Percentiles rank a stretch among this genome's conserved stretches.
phyloP scores from a whole-genome alignment of 2,329 filamentous ascomycete species.

The Fusarium veterinarium region DNA sequence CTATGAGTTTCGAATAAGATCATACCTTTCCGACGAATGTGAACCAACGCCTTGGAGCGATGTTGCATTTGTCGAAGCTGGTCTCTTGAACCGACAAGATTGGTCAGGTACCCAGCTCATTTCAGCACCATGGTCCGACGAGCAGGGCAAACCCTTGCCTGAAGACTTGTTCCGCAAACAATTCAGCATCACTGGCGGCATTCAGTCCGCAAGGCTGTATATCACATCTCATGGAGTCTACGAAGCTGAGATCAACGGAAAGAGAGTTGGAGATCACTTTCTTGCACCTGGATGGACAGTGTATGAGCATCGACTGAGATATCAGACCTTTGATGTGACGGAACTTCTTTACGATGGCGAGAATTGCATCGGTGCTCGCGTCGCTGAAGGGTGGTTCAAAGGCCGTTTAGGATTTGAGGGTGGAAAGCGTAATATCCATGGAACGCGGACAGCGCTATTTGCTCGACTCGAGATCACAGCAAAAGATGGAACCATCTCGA shows the following conservation, averaged over 20 bases:
- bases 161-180: slow-evolving; percentile 46
- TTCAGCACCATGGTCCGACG: background rate
- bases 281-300: slow-evolving; percentile 64
- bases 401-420: slow-evolving; percentile 48
- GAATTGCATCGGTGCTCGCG: slow-evolving; percentile 51
- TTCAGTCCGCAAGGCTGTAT: slow-evolving; percentile 56
- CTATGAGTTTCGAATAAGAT: background rate
- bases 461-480: slow-evolving; percentile 50
- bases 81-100: background rate
- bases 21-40: background rate
- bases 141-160: background rate
- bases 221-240: slow-evolving; percentile 60
- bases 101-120: background rate
- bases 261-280: slow-evolving; percentile 43
- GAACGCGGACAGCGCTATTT: slow-evolving; percentile 51
- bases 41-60: background rate
- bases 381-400: slow-evolving; percentile 62
- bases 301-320: slow-evolving; percentile 61
- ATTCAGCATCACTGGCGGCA: slow-evolving; percentile 41
- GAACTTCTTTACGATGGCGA: slow-evolving; percentile 54
- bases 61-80: background rate
- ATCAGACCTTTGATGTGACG: slow-evolving; percentile 65
- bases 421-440: slow-evolving; percentile 46
- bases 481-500: slow-evolving; percentile 24
- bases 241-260: slow-evolving; percentile 59